These are phyloP conservation scores for Boletus huronensis DNA, from an alignment of 768 basidiomycete genomes.

Conservation along the genomic window DNA sequence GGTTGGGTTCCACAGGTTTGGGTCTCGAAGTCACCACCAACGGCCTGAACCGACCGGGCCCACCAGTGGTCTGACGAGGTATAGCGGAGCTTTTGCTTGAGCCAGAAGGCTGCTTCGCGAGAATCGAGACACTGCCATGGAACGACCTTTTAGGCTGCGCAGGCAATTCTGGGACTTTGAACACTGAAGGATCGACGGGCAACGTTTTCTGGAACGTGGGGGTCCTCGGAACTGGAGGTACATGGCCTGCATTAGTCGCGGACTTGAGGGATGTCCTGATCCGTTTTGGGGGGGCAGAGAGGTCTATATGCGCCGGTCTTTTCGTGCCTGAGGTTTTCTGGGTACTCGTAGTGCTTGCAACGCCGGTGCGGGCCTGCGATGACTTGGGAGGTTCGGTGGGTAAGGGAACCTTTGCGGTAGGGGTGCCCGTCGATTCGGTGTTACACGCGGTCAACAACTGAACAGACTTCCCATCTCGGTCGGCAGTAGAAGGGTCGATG, in stretches of 20 bases:
- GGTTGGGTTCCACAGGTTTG: neutral
- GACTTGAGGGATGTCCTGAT: constrained; percentile 2
- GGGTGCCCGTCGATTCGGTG: neutral
- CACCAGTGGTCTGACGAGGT: neutral
- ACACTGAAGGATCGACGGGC: neutral
- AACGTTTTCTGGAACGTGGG: neutral
- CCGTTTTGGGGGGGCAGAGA: constrained; percentile 14
- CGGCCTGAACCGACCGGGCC: constrained; percentile 17
- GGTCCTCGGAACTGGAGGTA: neutral
- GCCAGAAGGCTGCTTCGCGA: neutral
- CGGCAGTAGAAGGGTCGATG: neutral
- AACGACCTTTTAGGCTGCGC: neutral
- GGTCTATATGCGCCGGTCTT: constrained; percentile 20
- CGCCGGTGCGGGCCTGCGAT: neutral
- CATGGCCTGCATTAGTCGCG: neutral
- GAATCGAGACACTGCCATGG: neutral
- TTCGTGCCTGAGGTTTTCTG: constrained; percentile 8
- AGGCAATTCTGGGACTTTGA: constrained; percentile 8
- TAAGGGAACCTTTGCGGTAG: neutral
- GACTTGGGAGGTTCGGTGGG: neutral
- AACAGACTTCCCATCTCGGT: neutral
- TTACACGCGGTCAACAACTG: neutral
- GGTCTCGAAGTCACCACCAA: neutral
- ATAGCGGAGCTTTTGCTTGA: neutral
- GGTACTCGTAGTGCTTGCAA: neutral